Evolutionary conservation across 495 filamentous ascomycete genomes (phyloP), one percentile per base, ranked within the genome.

Genomic region (Penicillium antarcticum): DNA sequence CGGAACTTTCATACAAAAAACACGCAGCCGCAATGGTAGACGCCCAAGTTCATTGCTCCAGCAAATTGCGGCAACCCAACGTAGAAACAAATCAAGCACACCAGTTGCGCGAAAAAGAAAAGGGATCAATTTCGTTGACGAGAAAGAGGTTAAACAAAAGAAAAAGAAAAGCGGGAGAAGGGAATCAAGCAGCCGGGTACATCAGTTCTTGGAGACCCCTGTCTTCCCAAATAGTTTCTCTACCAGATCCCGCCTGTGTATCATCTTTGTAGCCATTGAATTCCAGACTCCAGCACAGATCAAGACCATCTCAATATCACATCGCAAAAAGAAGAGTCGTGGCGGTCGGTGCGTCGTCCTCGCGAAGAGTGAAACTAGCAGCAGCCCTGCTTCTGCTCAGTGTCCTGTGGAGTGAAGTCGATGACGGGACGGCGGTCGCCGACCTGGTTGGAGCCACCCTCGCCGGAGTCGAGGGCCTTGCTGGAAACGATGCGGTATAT

Each of bases 401-500:
- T 75, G 63, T 94, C 88, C 52, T 85, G 80, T 26, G 88, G 80
- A 81, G 82, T 91, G 66, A 97, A 83, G 56, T 89, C 82, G 64
- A 97, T 84, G 51, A 77, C 70, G 19, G 83, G 86, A 52, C 87
- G 86, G 62, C 87, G 87, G 62, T 83, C 77, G 47, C 81, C 82
- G 55, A 91, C 81, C 50, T 86, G 86, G 60, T 86, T 84, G 62
- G 87, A 85, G 57, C 82, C 76, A 37, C 82, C 76, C 46, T 94
- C 92, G 55, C 87, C 87, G 52, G 84, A 85, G 63, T 97, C 94
- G 48, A 97, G 82, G 51, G 89, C 89, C 81, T 99, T 99, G 79
- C 85, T 91, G 48, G 92, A 97, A 48, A 99, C 95, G 67, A 99
- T 99, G 61, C 91, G 88, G 83, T 97, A 99, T 75, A 99, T 99